Conservation (phyloP, 2,329 filamentous ascomycete genomes). For the Incumbomyces delicatus region DNA sequence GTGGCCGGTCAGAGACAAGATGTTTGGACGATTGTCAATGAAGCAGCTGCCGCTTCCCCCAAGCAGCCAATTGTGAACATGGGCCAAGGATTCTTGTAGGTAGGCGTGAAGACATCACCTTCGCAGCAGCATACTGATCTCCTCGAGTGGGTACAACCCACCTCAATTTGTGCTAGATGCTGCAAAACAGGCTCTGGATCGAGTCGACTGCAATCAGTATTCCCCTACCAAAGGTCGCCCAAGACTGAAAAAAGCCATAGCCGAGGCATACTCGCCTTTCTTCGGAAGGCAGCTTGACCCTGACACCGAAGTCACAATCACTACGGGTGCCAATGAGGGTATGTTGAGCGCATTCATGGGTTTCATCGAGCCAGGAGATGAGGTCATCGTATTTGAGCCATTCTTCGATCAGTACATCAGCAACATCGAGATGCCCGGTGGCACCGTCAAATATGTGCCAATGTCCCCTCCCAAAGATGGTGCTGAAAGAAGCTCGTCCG, state of each 20-base stretch:
- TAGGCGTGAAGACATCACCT: conserved; percentile 10
- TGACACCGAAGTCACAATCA: conserved; percentile 88
- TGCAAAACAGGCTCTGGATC: conserved; percentile 78
- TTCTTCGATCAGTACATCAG: conserved; percentile 99
- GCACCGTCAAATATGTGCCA: conserved; percentile 91
- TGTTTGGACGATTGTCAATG: conserved; percentile 56
- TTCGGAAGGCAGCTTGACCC: conserved; percentile 77
- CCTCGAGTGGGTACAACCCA: conserved; percentile 69
- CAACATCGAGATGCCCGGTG: conserved; percentile 97
- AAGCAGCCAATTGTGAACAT: conserved; percentile 56
- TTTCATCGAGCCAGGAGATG: conserved; percentile 87
- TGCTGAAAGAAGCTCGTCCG: conserved; percentile 67
- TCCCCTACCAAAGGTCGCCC: conserved; percentile 82
- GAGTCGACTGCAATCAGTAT: conserved; percentile 97
- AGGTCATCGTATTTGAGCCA: conserved; percentile 96
- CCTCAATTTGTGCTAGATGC: conserved; percentile 83
- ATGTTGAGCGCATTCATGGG: conserved; percentile 98
- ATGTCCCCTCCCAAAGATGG: conserved; percentile 79
- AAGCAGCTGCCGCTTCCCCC: conserved; percentile 54
- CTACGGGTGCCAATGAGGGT: conserved; percentile 56
- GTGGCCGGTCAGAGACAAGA: conserved; percentile 43
- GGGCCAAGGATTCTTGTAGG: conserved; percentile 53
- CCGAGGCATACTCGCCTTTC: conserved; percentile 80
- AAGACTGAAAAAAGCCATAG: conserved; percentile 82
- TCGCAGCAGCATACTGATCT: background rate